Base-by-base conservation (phyloP, 169 alveolate genomes). In the Cryptosporidium tyzzeri region DNA sequence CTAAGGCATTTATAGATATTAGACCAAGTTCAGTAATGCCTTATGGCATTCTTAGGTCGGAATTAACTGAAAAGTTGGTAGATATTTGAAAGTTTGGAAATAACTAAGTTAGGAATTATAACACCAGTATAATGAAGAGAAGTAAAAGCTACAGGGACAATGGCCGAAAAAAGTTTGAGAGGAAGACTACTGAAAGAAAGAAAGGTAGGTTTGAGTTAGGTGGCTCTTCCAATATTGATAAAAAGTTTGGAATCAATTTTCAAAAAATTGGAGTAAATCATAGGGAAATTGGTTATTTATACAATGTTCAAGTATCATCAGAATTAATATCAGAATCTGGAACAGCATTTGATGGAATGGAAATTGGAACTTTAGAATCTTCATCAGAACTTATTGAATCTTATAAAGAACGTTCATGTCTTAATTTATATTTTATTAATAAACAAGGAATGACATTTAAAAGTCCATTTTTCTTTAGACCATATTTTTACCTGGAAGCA, bases 401-500 rank as follows among this genome's bases (percentile, higher is more conserved):
- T 5, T 80, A 44, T 44, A 39, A 35, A 14, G 89, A 80, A 35
- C 89, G 65, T 80, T 59, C 89, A n/a, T 80, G 89, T 16, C 33
- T 80, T 35, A 18, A 80, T 80, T 41, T 80, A 18, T 80, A 80
- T 31, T 80, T 80, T 65, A 39, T 80, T 26, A 80, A 80, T 45
- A 80, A 80, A 45, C 75, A 65, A 23, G 89, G 89, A n/a, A n/a
- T 62, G 6, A 80, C 89, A 4, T 80, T 12, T 29, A 80, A 80
- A 14, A 80, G 80, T 65, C 89, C 95, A 33, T 92, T 93, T 65
- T 91, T 93, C 67, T 95, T 94, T 71, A 96, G 96, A 55, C 99
- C 99, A 29, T 97, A 97, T 92, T 97, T 97, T 86, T 97, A 95
- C 91, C 84, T 97, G 23, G 85, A 93, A 48, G 93, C 96, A 29